Percentiles rank a stretch among this genome's conserved stretches.
These are phyloP conservation scores for Cercophora scortea DNA, from an alignment of 495 filamentous ascomycete genomes.

Conservation along the genomic window DNA sequence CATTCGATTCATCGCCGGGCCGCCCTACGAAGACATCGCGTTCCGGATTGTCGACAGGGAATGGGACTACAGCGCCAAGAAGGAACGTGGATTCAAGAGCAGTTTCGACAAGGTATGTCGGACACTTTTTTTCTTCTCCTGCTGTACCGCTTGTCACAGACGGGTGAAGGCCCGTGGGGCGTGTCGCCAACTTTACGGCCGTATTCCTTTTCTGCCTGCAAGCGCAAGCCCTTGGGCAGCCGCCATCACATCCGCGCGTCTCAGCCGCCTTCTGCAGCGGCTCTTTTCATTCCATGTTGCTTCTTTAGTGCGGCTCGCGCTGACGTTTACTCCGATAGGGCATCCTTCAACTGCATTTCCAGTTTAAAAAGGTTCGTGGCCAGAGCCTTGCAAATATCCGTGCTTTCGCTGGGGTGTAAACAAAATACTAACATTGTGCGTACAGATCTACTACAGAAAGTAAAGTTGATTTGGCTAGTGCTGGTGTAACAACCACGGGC, in stretches of 20 bases:
- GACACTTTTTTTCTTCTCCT: slow-evolving; percentile 1
- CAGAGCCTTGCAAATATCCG: not conserved
- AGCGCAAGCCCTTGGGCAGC: slow-evolving; percentile 2
- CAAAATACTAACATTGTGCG: slow-evolving; percentile 26
- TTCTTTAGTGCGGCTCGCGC: not conserved
- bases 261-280: not conserved
- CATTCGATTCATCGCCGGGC: slow-evolving; percentile 91
- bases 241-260: slow-evolving; percentile 1
- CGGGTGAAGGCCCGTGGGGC: not conserved
- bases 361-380: slow-evolving; percentile 74
- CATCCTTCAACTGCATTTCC: slow-evolving; percentile 94
- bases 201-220: slow-evolving; percentile 3
- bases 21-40: slow-evolving; percentile 94
- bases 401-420: not conserved
- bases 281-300: not conserved
- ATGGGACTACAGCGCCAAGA: slow-evolving; percentile 97
- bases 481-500: not conserved
- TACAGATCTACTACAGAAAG: slow-evolving; percentile 61
- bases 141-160: slow-evolving; percentile 1
- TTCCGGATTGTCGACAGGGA: slow-evolving; percentile 98
- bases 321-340: slow-evolving; percentile 44
- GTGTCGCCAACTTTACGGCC: not conserved
- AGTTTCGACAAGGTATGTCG: slow-evolving; percentile 86
- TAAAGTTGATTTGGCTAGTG: slow-evolving; percentile 18
- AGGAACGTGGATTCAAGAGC: slow-evolving; percentile 89